Evolutionary conservation across 768 basidiomycete genomes (phyloP), one percentile per base, ranked within the genome.

Genomic region (Trametes maxima): DNA sequence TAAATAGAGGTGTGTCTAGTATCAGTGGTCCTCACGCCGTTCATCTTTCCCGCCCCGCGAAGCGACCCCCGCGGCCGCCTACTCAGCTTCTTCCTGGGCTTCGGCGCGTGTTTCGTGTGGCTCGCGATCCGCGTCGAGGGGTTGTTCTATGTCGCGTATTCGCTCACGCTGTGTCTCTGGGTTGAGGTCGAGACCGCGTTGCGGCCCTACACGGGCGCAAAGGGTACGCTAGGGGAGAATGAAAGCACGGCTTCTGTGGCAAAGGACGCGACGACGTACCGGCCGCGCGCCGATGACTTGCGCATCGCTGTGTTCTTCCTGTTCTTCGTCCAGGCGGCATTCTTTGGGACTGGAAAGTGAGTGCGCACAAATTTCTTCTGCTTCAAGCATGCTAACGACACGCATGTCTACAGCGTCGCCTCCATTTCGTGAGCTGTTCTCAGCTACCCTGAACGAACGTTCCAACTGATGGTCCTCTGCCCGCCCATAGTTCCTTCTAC

Each of bases 291-390:
- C 39, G 87, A 88, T 40, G 88, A 92, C 60, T 71, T 92, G 13
- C 76, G 92, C 49, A 85, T 90, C 54, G 90, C 88, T 0, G 64
- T 94, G 21, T 90, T 92, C 71, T 94, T 94, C 74, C 73, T 95
- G 60, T 91, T 91, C 72, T 92, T 94, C 65, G 87, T 94, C 7
- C 92, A 95, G 67, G 83, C 92, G 43, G 92, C 86, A 2, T 94
- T 93, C 73, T 93, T 92, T 69, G 92, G 92, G 8, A 90, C 85
- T 39, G 90, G 90, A 77, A 92, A 62, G 63, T 65, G 42, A 69
- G 73, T 67, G 13, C 46, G 11, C 59, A 17, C 35, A 57, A 42
- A 7, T 57, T 14, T 7, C 10, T 22, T 14, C 14, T 17, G 13
- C 16, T 19, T 16, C 14, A 1, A 16, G 19, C 55, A 21, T 17